Conservation (phyloP, 2,329 filamentous ascomycete species). For the Chrysoporthe cubensis region DNA sequence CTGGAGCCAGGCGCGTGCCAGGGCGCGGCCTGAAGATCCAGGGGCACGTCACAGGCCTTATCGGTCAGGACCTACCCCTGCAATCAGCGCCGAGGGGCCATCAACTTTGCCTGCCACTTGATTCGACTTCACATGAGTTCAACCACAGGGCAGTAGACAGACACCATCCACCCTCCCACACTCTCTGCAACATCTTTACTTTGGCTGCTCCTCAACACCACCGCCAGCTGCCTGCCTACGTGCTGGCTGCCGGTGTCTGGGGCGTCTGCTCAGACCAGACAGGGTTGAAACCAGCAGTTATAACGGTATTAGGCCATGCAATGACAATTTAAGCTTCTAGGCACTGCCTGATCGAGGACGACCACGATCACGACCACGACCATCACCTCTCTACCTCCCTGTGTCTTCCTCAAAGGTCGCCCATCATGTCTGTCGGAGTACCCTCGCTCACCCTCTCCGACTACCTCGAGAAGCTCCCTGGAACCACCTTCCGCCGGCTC, state of each 20-base stretch:
- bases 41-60: slow-evolving; percentile 11
- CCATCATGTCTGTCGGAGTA: slow-evolving; percentile 48
- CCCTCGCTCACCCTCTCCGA: slow-evolving; percentile 72
- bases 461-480: slow-evolving; percentile 89
- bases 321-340: slow-evolving; percentile 4
- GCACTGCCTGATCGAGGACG: slow-evolving; percentile 1
- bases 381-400: background rate
- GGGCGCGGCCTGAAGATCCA: background rate
- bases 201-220: slow-evolving; percentile 6
- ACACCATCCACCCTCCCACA: background rate
- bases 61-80: slow-evolving; percentile 7
- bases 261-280: background rate
- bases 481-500: slow-evolving; percentile 85
- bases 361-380: background rate
- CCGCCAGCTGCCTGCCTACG: background rate
- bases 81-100: background rate
- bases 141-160: background rate
- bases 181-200: background rate
- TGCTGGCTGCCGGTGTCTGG: slow-evolving; percentile 2
- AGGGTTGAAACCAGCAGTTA: background rate
- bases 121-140: background rate
- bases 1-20: background rate
- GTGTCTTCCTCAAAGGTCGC: slow-evolving; percentile 2
- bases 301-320: slow-evolving; percentile 3
- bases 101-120: background rate